A percentile compares a stretch with the other conserved stretches of the same genome.
Evolutionary conservation across 2,329 filamentous ascomycete genomes (phyloP).

Genomic region (Penicillium janthinellum): DNA sequence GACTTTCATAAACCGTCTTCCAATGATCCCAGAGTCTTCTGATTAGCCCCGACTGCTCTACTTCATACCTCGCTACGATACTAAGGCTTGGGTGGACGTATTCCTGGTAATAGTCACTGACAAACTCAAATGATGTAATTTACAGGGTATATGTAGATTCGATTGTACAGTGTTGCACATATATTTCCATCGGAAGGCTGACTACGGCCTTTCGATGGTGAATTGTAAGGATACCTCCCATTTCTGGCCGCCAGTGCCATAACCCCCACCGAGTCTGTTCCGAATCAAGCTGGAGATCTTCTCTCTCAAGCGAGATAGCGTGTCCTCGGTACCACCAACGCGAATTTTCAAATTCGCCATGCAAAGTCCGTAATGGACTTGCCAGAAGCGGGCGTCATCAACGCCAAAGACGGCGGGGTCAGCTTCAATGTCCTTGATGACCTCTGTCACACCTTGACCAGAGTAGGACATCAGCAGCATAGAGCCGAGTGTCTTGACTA

Average conservation of each 20-base stretch:
- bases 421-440: slow-evolving; percentile 81
- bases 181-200: background rate
- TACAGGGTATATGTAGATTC: slow-evolving; percentile 13
- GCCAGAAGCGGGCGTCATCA: slow-evolving; percentile 95
- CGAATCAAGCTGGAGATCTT: slow-evolving; percentile 77
- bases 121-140: slow-evolving; percentile 5
- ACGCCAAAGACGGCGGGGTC: slow-evolving; percentile 75
- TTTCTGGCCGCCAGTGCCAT: slow-evolving; percentile 74
- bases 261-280: slow-evolving; percentile 83
- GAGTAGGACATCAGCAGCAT: slow-evolving; percentile 95
- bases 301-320: slow-evolving; percentile 71
- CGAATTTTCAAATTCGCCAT: slow-evolving; percentile 91
- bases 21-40: background rate
- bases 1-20: slow-evolving; percentile 4
- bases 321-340: slow-evolving; percentile 70
- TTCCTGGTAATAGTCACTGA: background rate
- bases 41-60: background rate
- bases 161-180: background rate
- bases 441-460: slow-evolving; percentile 63
- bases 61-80: background rate
- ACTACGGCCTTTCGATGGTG: slow-evolving; percentile 50
- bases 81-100: background rate
- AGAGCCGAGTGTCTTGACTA: slow-evolving; percentile 82
- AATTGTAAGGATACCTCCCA: slow-evolving; percentile 95
- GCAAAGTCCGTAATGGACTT: slow-evolving; percentile 94